These are phyloP conservation scores for Trichophyton rubrum DNA, from an alignment of 2,329 filamentous ascomycete genomes.

Conservation along the genomic window DNA sequence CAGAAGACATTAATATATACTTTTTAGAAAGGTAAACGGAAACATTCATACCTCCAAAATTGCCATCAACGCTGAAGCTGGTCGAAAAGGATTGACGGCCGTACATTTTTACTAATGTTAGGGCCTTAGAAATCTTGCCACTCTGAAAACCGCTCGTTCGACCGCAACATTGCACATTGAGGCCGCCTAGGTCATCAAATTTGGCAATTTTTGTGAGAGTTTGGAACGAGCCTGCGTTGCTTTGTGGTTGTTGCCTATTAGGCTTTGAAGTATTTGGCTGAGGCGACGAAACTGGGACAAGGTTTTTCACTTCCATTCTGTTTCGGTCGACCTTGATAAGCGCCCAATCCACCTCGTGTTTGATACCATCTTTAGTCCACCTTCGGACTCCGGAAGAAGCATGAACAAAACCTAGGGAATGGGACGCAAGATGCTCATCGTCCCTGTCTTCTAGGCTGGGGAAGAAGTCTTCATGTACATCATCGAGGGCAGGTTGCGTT, in stretches of 20 bases:
- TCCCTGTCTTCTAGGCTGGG: slow-evolving; percentile 62
- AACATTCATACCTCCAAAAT: slow-evolving; percentile 39
- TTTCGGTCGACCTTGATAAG: slow-evolving; percentile 66
- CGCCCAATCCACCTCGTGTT: slow-evolving; percentile 94
- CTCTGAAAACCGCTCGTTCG: slow-evolving; percentile 73
- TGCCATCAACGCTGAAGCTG: slow-evolving; percentile 50
- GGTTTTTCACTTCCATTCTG: slow-evolving; percentile 59
- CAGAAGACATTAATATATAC: slow-evolving; percentile 11
- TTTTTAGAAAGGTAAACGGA: background rate
- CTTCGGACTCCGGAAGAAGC: slow-evolving; percentile 82
- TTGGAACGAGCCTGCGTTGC: slow-evolving; percentile 26
- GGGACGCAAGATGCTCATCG: slow-evolving; percentile 71
- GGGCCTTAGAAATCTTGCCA: slow-evolving; percentile 62
- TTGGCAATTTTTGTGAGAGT: slow-evolving; percentile 46
- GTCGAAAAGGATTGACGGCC: slow-evolving; percentile 70
- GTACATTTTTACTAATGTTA: slow-evolving; percentile 77
- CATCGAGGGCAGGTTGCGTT: slow-evolving; percentile 83
- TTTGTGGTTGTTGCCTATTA: slow-evolving; percentile 3
- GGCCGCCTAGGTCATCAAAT: slow-evolving; percentile 50
- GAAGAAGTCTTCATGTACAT: slow-evolving; percentile 72
- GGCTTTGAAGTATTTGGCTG: background rate
- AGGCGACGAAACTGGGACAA: slow-evolving; percentile 34
- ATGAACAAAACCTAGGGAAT: slow-evolving; percentile 69
- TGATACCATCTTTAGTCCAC: slow-evolving; percentile 54
- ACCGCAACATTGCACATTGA: slow-evolving; percentile 76